Base-by-base conservation (phyloP, 352 stramenopile genomes). In the Phytophthora quininea region DNA sequence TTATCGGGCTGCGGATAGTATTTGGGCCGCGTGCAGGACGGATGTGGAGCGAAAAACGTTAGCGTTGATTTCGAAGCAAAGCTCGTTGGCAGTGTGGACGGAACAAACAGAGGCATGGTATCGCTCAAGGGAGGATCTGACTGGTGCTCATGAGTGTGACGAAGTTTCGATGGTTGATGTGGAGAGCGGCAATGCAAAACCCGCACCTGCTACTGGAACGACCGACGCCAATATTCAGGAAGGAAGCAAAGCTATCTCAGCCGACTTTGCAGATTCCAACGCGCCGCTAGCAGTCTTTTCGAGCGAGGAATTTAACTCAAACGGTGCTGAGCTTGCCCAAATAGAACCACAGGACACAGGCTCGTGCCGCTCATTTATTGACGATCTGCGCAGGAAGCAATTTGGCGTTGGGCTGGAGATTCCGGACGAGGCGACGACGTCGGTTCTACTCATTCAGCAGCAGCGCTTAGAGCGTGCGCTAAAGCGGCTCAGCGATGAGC, bases 401-500 rank as follows among this genome's bases (percentile, higher is more conserved):
- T 95, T 96, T 65, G 89, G 89, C 3, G 83, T 96, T 49, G 89
- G 86, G 1, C 54, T 95, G 4, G 64, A 88, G 32, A 84, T 90
- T 42, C 71, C 76, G 11, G 84, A 92, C 37, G 75, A 76, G 43
- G 79, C 75, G 11, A 91, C 85, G 8, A 78, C 70, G 0, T 65
- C 65, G 10, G 84, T 96, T 4, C 54, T 96, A 32, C 66, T 69
- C 19, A 85, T 84, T n/a, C 89, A 96, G 62, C 85, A 92, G 15
- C 77, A 92, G 52, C 84, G 89, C 4, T 73, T 96, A 8, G 87
- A 95, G 47, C 82, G 89, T 12, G 89, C 89, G 12, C 73, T 96
- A n/a, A 93, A 95, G 62, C 82, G 89, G 3, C 70, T 96, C 0
- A 96, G 89, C 53, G 89, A 93, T 51, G 89, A 96, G 42, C 69